Evolutionary conservation across 2,329 filamentous ascomycete genomes (phyloP).

Genomic region (Arthrobotrys musiformis): DNA sequence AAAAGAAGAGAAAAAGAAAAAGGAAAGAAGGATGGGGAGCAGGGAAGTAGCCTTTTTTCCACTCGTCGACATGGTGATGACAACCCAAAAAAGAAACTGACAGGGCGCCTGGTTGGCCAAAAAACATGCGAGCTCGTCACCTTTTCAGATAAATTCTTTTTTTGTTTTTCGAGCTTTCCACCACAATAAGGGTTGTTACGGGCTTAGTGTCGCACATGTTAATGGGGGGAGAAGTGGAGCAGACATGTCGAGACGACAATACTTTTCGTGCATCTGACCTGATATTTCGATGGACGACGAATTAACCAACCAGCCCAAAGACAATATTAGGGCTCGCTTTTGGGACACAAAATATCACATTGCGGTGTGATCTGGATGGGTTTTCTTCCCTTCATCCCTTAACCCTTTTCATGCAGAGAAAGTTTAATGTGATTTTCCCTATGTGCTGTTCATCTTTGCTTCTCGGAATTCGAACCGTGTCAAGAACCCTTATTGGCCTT

Average conservation of each 20-base stretch:
- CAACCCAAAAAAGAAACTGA: constrained; percentile 54
- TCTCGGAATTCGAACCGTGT: constrained; percentile 41
- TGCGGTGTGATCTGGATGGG: not conserved
- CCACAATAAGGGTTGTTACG: constrained; percentile 37
- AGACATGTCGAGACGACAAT: constrained; percentile 52
- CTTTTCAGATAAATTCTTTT: constrained; percentile 19
- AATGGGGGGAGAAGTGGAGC: constrained; percentile 45
- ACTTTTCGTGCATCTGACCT: constrained; percentile 51
- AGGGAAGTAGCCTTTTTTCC: constrained; percentile 32
- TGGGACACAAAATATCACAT: constrained; percentile 28
- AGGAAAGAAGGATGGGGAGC: constrained; percentile 19
- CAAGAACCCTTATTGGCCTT: constrained; percentile 48
- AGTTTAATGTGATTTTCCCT: constrained; percentile 44
- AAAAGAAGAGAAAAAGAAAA: constrained; percentile 15
- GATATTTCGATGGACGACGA: constrained; percentile 16
- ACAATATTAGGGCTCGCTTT: constrained; percentile 32
- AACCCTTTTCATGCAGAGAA: constrained; percentile 22
- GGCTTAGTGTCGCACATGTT: constrained; percentile 48
- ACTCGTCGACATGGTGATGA: constrained; percentile 49
- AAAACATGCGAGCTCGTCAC: constrained; percentile 52
- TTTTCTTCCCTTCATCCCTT: constrained; percentile 13
- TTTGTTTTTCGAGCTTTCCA: constrained; percentile 23
- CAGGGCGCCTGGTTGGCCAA: constrained; percentile 39
- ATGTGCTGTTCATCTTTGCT: constrained; percentile 26
- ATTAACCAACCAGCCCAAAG: constrained; percentile 33